Percentiles rank a stretch among this genome's conserved stretches.
Evolutionary conservation across 1,139 yeast genomes (phyloP).

Genomic region (Magnusiomyces suaveolens): DNA sequence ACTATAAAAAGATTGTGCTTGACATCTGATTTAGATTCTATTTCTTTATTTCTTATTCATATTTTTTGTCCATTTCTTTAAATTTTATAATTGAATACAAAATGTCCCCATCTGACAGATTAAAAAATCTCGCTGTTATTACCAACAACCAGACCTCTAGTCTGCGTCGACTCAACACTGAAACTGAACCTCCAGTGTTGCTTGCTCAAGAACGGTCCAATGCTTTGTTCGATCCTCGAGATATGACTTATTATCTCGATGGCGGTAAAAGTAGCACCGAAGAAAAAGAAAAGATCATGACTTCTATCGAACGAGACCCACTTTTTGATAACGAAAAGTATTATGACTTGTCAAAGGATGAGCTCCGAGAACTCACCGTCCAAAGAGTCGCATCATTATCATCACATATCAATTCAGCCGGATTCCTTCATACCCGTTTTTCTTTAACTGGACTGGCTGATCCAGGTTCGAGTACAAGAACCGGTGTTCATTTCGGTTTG

Average conservation of each 20-base stretch:
- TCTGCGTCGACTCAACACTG: constrained; percentile 21
- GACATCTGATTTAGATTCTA: background rate
- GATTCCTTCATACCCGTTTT: constrained; percentile 25
- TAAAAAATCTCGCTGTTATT: constrained; percentile 3
- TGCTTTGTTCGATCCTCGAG: constrained; percentile 37
- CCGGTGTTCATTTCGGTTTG: constrained; percentile 60
- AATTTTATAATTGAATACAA: background rate
- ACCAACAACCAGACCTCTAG: constrained; percentile 3
- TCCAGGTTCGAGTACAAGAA: constrained; percentile 52
- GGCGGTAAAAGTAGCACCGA: constrained; percentile 38
- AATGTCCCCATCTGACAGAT: constrained; percentile 4
- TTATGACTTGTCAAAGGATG: constrained; percentile 41
- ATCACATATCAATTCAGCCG: constrained; percentile 26
- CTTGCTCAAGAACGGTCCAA: constrained; percentile 36
- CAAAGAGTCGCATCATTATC: constrained; percentile 38
- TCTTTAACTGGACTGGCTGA: constrained; percentile 39
- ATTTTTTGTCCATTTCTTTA: background rate
- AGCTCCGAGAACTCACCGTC: constrained; percentile 42
- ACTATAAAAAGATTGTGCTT: no score
- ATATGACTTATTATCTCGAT: constrained; percentile 41
- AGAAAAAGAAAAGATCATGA: constrained; percentile 38
- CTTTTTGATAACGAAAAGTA: constrained; percentile 37
- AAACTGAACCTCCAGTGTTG: constrained; percentile 14
- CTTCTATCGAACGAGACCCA: constrained; percentile 42
- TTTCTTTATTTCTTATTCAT: background rate